A percentile compares a stretch with the other conserved stretches of the same genome.
Conservation (phyloP, 805 yeast species). For the Tetrapisispora taiwanensis region DNA sequence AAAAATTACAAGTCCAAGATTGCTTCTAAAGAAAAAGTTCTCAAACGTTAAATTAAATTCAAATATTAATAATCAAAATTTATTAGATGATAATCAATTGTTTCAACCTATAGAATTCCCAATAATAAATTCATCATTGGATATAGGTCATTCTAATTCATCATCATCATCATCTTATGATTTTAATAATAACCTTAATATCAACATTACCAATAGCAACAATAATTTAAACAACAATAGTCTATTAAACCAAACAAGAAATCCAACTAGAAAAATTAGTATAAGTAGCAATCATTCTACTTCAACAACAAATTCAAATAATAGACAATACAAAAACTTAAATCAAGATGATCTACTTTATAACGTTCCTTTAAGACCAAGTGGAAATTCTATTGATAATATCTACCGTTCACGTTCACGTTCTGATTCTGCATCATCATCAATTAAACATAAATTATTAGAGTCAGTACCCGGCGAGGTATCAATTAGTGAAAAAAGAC, state of each 20-base stretch:
- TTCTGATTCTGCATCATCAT: slow-evolving; percentile 7
- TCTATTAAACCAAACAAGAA: neutral
- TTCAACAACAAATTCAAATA: neutral
- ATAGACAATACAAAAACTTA: neutral
- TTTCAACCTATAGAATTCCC: slow-evolving; percentile 1
- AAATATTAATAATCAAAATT: neutral
- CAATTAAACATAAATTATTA: neutral
- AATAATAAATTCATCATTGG: neutral
- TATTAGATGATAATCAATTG: neutral
- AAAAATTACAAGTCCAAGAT: slow-evolving; percentile 10
- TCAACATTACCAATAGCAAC: too few species aligned
- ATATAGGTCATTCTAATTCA: neutral
- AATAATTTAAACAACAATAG: neutral
- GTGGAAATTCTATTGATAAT: neutral
- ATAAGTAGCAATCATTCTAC: neutral
- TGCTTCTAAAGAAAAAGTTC: slow-evolving; percentile 16
- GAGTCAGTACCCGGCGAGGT: neutral
- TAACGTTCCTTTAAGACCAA: neutral
- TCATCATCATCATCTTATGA: slow-evolving; percentile 1
- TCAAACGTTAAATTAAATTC: slow-evolving; percentile 11
- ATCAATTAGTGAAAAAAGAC: slow-evolving; percentile 6
- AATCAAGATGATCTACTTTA: neutral
- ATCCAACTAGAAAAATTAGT: neutral
- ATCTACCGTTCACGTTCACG: slow-evolving; percentile 1
- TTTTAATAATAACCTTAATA: neutral